These are phyloP conservation scores for Aspergillus eucalypticola DNA, from an alignment of 2,329 filamentous ascomycete genomes.

Conservation along the genomic window DNA sequence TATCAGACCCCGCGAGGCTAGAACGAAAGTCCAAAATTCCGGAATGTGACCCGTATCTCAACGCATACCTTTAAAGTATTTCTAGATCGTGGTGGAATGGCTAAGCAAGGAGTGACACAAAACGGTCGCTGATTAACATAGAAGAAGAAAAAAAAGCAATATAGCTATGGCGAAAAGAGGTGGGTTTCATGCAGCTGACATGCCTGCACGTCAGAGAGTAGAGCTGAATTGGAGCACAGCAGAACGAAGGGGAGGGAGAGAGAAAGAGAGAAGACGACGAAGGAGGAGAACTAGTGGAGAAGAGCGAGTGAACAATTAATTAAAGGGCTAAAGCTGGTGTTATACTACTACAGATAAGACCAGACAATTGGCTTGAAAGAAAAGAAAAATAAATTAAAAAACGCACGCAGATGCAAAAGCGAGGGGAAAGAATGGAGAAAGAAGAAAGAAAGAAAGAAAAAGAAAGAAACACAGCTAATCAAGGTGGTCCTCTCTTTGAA, in stretches of 20 bases:
- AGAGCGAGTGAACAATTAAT: constrained; percentile 3
- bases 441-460: not conserved
- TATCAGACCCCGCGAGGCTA: not conserved
- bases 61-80: not conserved
- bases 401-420: not conserved
- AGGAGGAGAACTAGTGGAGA: not conserved
- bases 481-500: not conserved
- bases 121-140: constrained; percentile 1
- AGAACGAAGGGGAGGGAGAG: not conserved
- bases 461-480: constrained; percentile 4
- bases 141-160: not conserved
- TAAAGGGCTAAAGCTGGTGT: not conserved
- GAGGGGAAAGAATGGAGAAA: constrained; percentile 3
- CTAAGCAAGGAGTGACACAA: constrained; percentile 1
- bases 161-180: not conserved
- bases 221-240: constrained; percentile 3
- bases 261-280: constrained; percentile 2
- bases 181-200: constrained; percentile 19
- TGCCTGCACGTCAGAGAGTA: constrained; percentile 22
- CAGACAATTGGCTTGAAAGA: no score
- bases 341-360: constrained; percentile 1
- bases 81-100: not conserved
- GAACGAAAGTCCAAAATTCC: not conserved
- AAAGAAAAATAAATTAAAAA: no score
- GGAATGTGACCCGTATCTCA: not conserved